Base-by-base conservation (phyloP, 2,329 filamentous ascomycete species). In the Penicillium sclerotiorum region DNA sequence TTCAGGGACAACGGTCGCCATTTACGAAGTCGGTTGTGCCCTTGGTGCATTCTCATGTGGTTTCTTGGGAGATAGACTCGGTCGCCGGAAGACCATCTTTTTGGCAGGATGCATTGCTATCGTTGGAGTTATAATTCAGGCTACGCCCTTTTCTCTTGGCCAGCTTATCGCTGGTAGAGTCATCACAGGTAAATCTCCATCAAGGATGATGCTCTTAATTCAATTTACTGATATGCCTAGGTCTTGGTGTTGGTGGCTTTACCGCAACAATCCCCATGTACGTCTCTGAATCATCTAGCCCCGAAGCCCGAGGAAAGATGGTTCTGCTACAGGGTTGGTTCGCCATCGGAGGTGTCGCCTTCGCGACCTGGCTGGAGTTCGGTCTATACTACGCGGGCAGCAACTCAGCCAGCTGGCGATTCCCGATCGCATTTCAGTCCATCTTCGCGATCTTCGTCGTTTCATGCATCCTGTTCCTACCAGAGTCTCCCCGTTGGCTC, bases 401-500 rank as follows among this genome's bases (percentile, higher is more conserved):
- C 39, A 65, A 65, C 41, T 50, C 50, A 8, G 58, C 59, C 15
- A 59, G 58, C 38, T 68, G 65, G 65, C 54, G 63, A 4, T 60
- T 65, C n/a, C 64, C 64, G 2, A 63, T 68, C 39, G 63, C 61
- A 12, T 58, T 63, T 35, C 63, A 70, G 50, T 59, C 66, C 8
- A 28, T 77, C 38, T 70, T 77, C 18, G 76, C 54, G 8, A 41
- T 60, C 8, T 27, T 60, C n/a, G 58, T 61, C n/a, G 55, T 60
- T 13, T 51, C 48, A 3, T 52, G 52, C 12, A 53, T 62, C n/a
- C 35, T 58, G 1, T 54, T 60, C 3, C 63, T 80, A 2, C 79
- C 78, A 4, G 80, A 82, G 50, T 79, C 76, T 0, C 79, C 79
- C 2, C 70, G 80, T 42, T 81, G 78, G 75, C 66, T 82, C 5